A percentile compares a stretch with the other conserved stretches of the same genome.
Evolutionary conservation across 345 rosid species (phyloP).

Genomic region (Eucalyptus regnans): DNA sequence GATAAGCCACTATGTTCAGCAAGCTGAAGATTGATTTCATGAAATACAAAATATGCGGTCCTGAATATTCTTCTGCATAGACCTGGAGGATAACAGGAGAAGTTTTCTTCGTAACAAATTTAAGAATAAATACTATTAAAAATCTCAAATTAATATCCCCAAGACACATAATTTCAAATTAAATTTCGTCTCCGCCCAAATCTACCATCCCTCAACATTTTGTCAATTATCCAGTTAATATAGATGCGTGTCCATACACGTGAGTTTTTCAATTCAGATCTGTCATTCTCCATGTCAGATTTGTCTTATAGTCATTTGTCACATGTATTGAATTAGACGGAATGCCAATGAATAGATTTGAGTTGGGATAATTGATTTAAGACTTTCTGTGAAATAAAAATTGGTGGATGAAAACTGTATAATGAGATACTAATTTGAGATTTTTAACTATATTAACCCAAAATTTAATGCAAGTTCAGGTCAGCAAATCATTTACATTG

Average conservation of each 20-base stretch:
- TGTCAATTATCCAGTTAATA: background rate
- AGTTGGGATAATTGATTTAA: background rate
- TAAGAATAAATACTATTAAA: background rate
- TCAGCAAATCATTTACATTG: background rate
- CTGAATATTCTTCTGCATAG: background rate
- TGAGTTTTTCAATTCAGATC: background rate
- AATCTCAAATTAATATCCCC: background rate
- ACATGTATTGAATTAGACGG: background rate
- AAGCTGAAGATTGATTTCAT: background rate
- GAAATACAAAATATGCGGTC: background rate
- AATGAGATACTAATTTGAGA: background rate
- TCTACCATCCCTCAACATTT: background rate
- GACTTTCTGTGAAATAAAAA: background rate
- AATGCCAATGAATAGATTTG: background rate
- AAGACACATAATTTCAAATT: background rate
- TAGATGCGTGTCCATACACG: accelerated
- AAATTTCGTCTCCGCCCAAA: background rate
- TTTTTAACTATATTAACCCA: background rate
- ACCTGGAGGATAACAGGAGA: background rate
- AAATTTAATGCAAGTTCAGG: background rate
- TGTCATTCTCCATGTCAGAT: background rate
- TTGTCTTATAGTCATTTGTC: background rate
- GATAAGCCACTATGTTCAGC: no score
- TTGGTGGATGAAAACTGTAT: background rate
- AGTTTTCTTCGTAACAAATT: background rate